Evolutionary conservation across 306 rosid genomes (phyloP).

Genomic region (Dalbergia oliveri): DNA sequence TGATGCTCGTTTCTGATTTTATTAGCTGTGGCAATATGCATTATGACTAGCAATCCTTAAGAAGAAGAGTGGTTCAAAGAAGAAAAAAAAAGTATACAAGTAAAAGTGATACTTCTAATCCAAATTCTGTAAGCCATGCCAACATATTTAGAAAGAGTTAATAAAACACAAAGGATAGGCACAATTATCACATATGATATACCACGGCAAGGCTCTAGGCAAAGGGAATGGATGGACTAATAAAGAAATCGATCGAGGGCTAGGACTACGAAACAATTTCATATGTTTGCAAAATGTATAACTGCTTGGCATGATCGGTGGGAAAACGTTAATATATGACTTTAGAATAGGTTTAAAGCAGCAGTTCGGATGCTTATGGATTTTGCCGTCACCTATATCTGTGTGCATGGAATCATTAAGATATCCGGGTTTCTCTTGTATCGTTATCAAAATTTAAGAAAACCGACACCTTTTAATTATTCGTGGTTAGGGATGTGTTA

Average conservation of each 20-base stretch:
- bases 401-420: constrained; percentile 26
- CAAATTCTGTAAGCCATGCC: not conserved
- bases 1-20: no score
- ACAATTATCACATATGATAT: not conserved
- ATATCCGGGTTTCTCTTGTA: not conserved
- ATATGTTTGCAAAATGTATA: not conserved
- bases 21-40: not conserved
- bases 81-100: no score
- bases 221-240: not conserved
- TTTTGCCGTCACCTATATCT: constrained; percentile 30
- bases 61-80: no score
- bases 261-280: not conserved
- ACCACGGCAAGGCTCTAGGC: not conserved
- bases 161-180: not conserved
- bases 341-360: not conserved
- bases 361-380: constrained; percentile 25
- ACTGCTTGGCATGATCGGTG: not conserved
- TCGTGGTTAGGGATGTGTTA: no score
- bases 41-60: no score
- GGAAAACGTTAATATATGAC: not conserved
- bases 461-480: no score
- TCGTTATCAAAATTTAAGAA: no score
- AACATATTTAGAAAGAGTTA: not conserved
- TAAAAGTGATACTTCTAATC: not conserved
- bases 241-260: not conserved